Evolutionary conservation across 2,329 filamentous ascomycete species (phyloP).

Genomic region (Fusarium mangiferae): DNA sequence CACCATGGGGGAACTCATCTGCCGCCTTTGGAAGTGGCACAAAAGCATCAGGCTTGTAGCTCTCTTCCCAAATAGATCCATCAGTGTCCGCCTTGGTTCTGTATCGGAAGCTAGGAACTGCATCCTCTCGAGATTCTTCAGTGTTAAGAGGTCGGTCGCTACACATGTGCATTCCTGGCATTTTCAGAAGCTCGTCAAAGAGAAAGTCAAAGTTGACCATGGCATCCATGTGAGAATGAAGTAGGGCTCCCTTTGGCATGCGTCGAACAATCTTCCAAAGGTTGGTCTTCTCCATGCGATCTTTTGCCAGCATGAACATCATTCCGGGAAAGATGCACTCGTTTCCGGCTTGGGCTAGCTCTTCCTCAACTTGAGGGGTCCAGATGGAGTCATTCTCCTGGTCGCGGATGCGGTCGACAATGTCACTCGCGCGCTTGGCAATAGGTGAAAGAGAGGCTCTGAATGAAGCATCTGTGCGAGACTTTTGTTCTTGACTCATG

Average conservation of each 20-base stretch:
- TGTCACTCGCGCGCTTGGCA: conserved; percentile 78
- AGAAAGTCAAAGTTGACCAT: conserved; percentile 90
- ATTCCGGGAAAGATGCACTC: conserved; percentile 84
- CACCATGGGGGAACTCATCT: conserved; percentile 78
- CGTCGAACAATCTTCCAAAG: conserved; percentile 85
- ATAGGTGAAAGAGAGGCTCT: conserved; percentile 80
- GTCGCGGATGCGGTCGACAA: conserved; percentile 81
- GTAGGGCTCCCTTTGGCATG: conserved; percentile 88
- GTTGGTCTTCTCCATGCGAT: conserved; percentile 84
- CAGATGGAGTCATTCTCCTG: conserved; percentile 81
- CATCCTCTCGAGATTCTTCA: conserved; percentile 62
- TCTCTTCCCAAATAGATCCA: conserved; percentile 71
- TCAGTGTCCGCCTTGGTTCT: conserved; percentile 57
- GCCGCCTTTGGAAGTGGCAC: conserved; percentile 72
- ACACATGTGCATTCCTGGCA: conserved; percentile 79
- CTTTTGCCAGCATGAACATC: conserved; percentile 90
- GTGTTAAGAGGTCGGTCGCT: conserved; percentile 66
- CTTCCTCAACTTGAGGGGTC: conserved; percentile 78
- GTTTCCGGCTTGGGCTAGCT: conserved; percentile 68
- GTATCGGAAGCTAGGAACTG: conserved; percentile 71
- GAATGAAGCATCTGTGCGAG: conserved; percentile 80
- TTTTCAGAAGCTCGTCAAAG: conserved; percentile 75
- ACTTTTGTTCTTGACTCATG: conserved; percentile 82
- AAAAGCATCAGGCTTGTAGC: conserved; percentile 69
- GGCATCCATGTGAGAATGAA: conserved; percentile 91